Base-by-base conservation (phyloP, 1,284 basidiomycete genomes). In the Trichosporon faecale region DNA sequence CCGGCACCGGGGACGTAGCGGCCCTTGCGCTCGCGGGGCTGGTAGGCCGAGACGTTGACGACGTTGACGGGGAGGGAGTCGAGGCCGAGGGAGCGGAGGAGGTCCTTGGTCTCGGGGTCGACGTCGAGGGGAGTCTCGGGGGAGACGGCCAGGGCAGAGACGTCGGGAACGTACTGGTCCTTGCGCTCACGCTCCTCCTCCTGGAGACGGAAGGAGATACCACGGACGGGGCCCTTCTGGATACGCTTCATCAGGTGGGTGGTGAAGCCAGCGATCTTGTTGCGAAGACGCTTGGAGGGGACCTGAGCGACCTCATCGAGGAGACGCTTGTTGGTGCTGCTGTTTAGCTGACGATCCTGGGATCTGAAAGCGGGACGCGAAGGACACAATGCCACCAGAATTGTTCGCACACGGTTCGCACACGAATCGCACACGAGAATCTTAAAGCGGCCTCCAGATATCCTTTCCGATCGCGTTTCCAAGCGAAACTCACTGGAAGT, bases 231-330 rank as follows among this genome's bases (percentile, higher is more conserved):
- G n/a, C 96, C 96, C 77, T 91, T 91, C 86, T 98, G 94, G 83
- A 99, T 99, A 83, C 97, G 94, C 89, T 95, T 98, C 97, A 99
- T 99, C 84, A 99, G 88, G 85, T 99, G 97, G 80, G 96, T 99
- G 77, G 97, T 99, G 91, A 98, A 99, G 70, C 96, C 96, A 35
- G 96, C 92, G 81, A 99, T 94, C 90, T 99, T 99, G 93, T 99
- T 99, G 84, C 97, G 91, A 77, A 99, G 91, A 80, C 96, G 94
- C 88, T 99, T 99, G 71, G 96, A 98, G 75, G 96, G 96, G 78
- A 99, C 94, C 79, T 94, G 89, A 77, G 96, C 95, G 84, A 95
- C 93, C 91, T 96, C 95, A 91, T 98, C 96, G 86, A 98, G 94
- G 86, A 98, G 95, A 81, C 94, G 92, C 88, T 98, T 98, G 91